Percentiles rank a stretch among this genome's conserved stretches.
Evolutionary conservation across 257 asterid genomes (phyloP).

Genomic region (Solanum chmielewskii): DNA sequence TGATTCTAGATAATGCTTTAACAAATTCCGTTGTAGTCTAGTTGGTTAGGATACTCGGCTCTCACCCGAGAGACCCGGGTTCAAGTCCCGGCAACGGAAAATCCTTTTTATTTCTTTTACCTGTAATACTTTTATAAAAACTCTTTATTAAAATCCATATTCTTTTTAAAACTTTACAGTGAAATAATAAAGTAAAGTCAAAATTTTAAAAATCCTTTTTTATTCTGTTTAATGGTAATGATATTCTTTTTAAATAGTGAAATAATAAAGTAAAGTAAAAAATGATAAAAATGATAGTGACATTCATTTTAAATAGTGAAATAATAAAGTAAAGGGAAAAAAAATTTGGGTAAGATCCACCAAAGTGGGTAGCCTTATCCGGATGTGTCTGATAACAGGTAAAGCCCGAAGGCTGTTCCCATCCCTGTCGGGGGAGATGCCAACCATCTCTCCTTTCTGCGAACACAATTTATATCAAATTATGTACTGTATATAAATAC

Average conservation of each 20-base stretch:
- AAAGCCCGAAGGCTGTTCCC: conserved; percentile 20
- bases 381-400: conserved; percentile 11
- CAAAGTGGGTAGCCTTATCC: conserved; percentile 21
- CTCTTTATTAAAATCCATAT: too few species aligned
- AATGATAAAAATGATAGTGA: too few species aligned
- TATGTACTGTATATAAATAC: not conserved
- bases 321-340: too few species aligned
- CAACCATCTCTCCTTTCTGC: conserved; percentile 28
- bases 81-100: conserved; percentile 77
- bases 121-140: too few species aligned
- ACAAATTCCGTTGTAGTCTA: conserved; percentile 75
- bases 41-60: conserved; percentile 98
- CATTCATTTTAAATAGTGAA: too few species aligned
- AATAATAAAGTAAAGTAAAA: too few species aligned
- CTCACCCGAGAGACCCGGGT: conserved; percentile 99
- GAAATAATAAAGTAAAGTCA: not conserved
- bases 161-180: too few species aligned
- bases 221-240: too few species aligned
- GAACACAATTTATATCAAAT: not conserved
- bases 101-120: not conserved
- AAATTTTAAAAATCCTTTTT: not conserved
- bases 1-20: rapidly evolving
- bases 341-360: conserved; percentile 15
- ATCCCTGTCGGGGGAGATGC: conserved; percentile 33
- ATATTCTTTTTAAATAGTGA: too few species aligned